These are phyloP conservation scores for Porphyrellus cyaneotinctus DNA, from an alignment of 768 basidiomycete species.

Conservation along the genomic window DNA sequence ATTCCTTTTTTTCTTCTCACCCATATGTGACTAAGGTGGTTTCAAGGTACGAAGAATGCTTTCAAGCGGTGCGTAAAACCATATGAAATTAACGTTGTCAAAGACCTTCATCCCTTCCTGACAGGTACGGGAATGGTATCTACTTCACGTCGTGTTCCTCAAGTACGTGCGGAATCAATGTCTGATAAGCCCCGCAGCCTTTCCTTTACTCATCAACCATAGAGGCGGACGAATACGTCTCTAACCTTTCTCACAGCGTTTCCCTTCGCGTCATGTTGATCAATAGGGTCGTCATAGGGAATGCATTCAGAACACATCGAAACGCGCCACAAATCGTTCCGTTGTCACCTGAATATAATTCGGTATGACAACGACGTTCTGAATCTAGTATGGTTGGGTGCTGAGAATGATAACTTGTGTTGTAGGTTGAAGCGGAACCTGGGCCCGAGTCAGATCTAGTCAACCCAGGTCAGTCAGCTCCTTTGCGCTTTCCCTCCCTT, in stretches of 20 bases:
- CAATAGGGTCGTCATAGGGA: constrained; percentile 6
- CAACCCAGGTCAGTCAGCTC: constrained; percentile 6
- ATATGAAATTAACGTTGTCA: background rate
- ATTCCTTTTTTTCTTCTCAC: background rate
- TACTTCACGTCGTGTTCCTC: constrained; percentile 15
- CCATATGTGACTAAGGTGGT: background rate
- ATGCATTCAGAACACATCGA: constrained; percentile 6
- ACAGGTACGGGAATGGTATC: constrained; percentile 13
- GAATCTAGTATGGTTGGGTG: background rate
- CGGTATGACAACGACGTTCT: background rate
- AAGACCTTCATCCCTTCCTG: background rate
- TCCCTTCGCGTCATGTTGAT: constrained; percentile 13
- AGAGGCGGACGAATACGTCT: constrained; percentile 17
- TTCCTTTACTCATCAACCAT: constrained; percentile 2
- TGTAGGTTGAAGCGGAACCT: constrained; percentile 13
- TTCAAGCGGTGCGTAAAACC: constrained; percentile 13
- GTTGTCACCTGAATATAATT: constrained; percentile 3
- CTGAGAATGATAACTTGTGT: no score
- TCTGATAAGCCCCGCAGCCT: background rate
- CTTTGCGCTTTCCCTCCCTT: background rate
- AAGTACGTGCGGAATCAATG: constrained; percentile 3
- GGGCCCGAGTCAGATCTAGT: constrained; percentile 13
- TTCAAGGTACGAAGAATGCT: constrained; percentile 12
- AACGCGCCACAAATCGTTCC: constrained; percentile 13
- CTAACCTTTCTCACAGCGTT: constrained; percentile 7